phyloP scores from a whole-genome alignment of 129 eudicot species.

The Helianthus annuus region HanXRQr2.0-SUNRISE NC_035439.2:93723149-93723648 shows the following conservation, averaged over 20 bases:
- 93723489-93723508: constrained; percentile 20
- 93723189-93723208: constrained; percentile 56
- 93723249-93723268: constrained; percentile 60
- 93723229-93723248: constrained; percentile 68
- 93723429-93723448: constrained; percentile 20
- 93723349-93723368: not conserved
- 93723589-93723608: too few species aligned
- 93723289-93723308: constrained; percentile 40
- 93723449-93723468: constrained; percentile 28
- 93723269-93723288: constrained; percentile 53
- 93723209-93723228: constrained; percentile 61
- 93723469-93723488: constrained; percentile 30
- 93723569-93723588: too few species aligned
- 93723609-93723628: too few species aligned
- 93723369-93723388: constrained; percentile 23
- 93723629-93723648: too few species aligned
- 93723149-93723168: constrained; percentile 94
- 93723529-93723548: constrained; percentile 8
- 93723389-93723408: constrained; percentile 36
- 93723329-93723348: constrained; percentile 20
- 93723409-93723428: constrained; percentile 30
- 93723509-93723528: constrained; percentile 26
- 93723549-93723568: not conserved
- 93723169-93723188: constrained; percentile 79
- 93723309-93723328: constrained; percentile 44